Base-by-base conservation (phyloP, 2,329 filamentous ascomycete genomes). In the Zasmidium angulare region DNA sequence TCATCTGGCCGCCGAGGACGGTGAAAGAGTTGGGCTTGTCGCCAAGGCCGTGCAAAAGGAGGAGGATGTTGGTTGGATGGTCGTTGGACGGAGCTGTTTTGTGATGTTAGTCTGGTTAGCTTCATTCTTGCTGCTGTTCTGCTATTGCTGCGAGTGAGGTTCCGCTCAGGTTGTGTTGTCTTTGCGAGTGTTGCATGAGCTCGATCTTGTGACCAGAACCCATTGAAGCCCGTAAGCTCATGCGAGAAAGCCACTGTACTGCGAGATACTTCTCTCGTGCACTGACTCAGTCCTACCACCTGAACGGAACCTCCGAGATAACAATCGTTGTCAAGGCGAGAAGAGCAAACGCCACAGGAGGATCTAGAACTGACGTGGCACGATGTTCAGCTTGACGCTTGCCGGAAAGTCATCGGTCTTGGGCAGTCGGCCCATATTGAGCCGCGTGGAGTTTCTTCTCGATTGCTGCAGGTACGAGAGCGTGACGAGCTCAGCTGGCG, bases 1-100 rank as follows among this genome's bases (percentile, higher is more conserved):
- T 80, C 61, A 96, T 77, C 66, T 85, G 86, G 58, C 80, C 79
- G 20, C 87, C 90, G 62, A 96, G 89, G 48, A 77, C 77, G 60
- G 84, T 82, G 73, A 95, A 96, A 36, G 89, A 81, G 2, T 73
- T 69, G 60, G 90, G 84, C 31, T 83, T 86, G 76, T 96, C 92
- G 63, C 92, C 92, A 12, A 96, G 84, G 64, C 91, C 91, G 75
- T 96, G 92, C 59, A 96, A 85, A 53, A 96, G 84, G 70, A 96
- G 77, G 62, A 96, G 85, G 66, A 96, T 81, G 67, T 93, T 88
- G 47, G 86, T 89, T 10, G 88, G 85, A 12, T 83, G 83, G 61
- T 89, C 84, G 23, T 72, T 71, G 29, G 67, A 63, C 40, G 83
- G 69, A 14, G 79, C 78, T 70, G 74, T 68, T 9, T 7, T 7